phyloP scores from a whole-genome alignment of 169 alveolate genomes.

The Eimeria zaria region DNA sequence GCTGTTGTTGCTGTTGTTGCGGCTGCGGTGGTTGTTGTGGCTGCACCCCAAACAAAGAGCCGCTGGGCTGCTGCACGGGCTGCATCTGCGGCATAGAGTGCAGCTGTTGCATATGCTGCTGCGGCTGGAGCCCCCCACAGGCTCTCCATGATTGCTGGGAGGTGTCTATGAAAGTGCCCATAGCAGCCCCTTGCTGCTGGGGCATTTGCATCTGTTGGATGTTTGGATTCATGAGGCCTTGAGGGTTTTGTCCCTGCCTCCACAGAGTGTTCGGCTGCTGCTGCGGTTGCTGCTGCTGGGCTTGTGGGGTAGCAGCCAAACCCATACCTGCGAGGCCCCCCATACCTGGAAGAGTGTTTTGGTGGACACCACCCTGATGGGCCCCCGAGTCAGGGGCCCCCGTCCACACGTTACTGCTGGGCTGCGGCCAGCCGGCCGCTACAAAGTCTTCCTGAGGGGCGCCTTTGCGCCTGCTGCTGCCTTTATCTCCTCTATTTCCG shows the following conservation, averaged over 20 bases:
- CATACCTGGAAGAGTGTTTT: conserved; percentile 37
- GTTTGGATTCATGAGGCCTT: conserved; percentile 40
- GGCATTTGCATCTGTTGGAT: conserved; percentile 69
- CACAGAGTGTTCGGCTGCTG: conserved; percentile 35
- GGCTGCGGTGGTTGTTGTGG: conserved; percentile 19
- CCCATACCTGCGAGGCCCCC: conserved; percentile 75
- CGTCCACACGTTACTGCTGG: conserved; percentile 22
- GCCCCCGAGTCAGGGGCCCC: conserved; percentile 43
- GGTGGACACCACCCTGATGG: conserved; percentile 30
- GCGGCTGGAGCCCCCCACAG: conserved; percentile 43
- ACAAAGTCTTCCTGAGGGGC: conserved; percentile 58
- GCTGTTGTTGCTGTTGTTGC: conserved; percentile 51
- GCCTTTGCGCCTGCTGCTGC: conserved; percentile 65
- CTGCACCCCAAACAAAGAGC: conserved; percentile 41
- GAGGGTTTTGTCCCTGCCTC: conserved; percentile 48
- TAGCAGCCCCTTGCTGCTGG: conserved; percentile 40
- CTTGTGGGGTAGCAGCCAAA: conserved; percentile 19
- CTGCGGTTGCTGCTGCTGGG: conserved; percentile 56
- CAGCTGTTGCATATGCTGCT: conserved; percentile 54
- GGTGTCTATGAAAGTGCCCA: conserved; percentile 16
- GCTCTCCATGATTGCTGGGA: conserved; percentile 64
- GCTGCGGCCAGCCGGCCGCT: conserved; percentile 44
- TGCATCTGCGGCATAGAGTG: conserved; percentile 11
- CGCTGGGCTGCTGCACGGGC: conserved; percentile 37
- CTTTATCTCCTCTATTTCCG: conserved; percentile 44